These are phyloP conservation scores for Tuber melanosporum DNA, from an alignment of 495 filamentous ascomycete genomes.

Conservation along the genomic window DNA sequence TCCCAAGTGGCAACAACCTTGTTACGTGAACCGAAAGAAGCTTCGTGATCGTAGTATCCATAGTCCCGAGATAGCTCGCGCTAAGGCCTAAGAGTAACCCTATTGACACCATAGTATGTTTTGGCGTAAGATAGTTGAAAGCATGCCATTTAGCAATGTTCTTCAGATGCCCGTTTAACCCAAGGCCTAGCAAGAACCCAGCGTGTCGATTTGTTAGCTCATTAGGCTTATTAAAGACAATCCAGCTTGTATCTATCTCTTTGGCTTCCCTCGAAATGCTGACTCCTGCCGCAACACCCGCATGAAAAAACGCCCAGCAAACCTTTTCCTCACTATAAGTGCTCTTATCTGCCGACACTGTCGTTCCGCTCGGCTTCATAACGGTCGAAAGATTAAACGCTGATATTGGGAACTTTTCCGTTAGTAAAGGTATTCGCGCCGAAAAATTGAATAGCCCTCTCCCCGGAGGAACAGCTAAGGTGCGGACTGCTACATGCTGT, in stretches of 20 bases:
- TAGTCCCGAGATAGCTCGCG: slow-evolving; percentile 88
- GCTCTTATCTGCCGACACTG: slow-evolving; percentile 74
- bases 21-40: slow-evolving; percentile 96
- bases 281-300: slow-evolving; percentile 81
- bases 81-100: slow-evolving; percentile 86
- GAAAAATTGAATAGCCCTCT: slow-evolving; percentile 78
- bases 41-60: slow-evolving; percentile 92
- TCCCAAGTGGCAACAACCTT: slow-evolving; percentile 80
- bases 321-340: slow-evolving; percentile 89
- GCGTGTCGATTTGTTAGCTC: slow-evolving; percentile 91
- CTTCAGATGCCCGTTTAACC: slow-evolving; percentile 92
- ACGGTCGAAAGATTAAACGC: slow-evolving; percentile 83
- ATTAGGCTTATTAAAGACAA: slow-evolving; percentile 90
- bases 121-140: slow-evolving; percentile 96
- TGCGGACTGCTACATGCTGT: slow-evolving; percentile 74
- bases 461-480: slow-evolving; percentile 77
- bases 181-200: slow-evolving; percentile 82
- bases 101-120: slow-evolving; percentile 98
- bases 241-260: slow-evolving; percentile 97
- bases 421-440: slow-evolving; percentile 73
- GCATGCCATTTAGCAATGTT: slow-evolving; percentile 94
- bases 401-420: slow-evolving; percentile 77
- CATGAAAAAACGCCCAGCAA: slow-evolving; percentile 97
- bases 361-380: slow-evolving; percentile 84
- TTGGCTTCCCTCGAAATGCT: slow-evolving; percentile 83